These are phyloP conservation scores for Neurospora tetrasperma DNA, from an alignment of 495 filamentous ascomycete species.

Conservation along the genomic window DNA sequence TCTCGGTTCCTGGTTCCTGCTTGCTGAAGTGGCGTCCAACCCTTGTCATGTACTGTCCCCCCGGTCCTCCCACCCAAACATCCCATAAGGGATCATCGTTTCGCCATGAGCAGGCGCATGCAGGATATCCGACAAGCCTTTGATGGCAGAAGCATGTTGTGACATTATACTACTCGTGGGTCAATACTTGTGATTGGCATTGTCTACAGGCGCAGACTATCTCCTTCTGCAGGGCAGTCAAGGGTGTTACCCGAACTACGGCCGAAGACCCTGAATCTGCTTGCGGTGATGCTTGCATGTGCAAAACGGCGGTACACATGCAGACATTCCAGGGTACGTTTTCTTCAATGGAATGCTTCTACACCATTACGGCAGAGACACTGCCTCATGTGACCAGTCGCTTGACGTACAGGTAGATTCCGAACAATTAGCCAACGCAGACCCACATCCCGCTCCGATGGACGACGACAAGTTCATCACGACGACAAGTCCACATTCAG, in stretches of 20 bases:
- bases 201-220: not conserved
- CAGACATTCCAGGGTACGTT: not conserved
- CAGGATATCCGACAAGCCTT: not conserved
- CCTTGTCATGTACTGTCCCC: not conserved
- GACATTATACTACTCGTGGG: not conserved
- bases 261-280: not conserved
- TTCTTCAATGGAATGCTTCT: not conserved
- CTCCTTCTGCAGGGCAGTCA: not conserved
- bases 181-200: not conserved
- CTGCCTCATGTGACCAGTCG: not conserved
- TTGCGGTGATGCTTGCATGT: not conserved
- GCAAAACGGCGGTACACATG: not conserved
- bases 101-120: not conserved
- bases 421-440: not conserved
- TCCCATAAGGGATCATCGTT: not conserved
- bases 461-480: not conserved
- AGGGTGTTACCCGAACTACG: not conserved
- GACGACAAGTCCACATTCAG: not conserved
- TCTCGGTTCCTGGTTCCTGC: not conserved
- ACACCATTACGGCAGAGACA: not conserved
- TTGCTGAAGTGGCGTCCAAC: not conserved
- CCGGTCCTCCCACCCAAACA: no score
- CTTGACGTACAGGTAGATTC: not conserved
- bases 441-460: not conserved
- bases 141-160: not conserved